These are phyloP conservation scores for Cryptococcus jaspeensis DNA, from an alignment of 1,284 basidiomycete species.

Conservation along the genomic window DNA sequence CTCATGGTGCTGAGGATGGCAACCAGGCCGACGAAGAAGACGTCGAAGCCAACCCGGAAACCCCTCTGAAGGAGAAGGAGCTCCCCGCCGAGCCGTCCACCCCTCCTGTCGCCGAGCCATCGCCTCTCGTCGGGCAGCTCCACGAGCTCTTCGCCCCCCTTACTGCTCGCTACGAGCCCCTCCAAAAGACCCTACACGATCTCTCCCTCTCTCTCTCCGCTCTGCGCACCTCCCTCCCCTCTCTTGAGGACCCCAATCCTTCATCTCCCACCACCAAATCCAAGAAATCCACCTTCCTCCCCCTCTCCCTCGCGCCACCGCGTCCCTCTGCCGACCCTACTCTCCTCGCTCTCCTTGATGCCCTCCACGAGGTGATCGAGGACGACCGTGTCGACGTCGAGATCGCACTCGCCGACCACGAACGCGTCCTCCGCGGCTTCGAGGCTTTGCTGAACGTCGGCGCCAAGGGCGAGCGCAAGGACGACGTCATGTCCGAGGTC, in stretches of 20 bases:
- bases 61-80: not conserved
- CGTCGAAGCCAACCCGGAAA: not conserved
- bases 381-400: slow-evolving; percentile 83
- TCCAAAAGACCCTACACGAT: slow-evolving; percentile 46
- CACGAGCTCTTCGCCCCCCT: slow-evolving; percentile 32
- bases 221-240: slow-evolving; percentile 27
- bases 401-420: slow-evolving; percentile 75
- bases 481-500: slow-evolving; percentile 59
- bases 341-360: slow-evolving; percentile 61
- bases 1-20: not conserved
- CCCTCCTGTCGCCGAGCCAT: slow-evolving; percentile 15
- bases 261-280: slow-evolving; percentile 1
- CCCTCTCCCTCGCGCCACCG: slow-evolving; percentile 23
- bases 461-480: slow-evolving; percentile 48
- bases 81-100: not conserved
- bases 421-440: slow-evolving; percentile 66
- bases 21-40: not conserved
- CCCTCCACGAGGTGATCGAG: slow-evolving; percentile 75
- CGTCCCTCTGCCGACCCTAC: slow-evolving; percentile 37
- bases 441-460: slow-evolving; percentile 65
- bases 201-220: slow-evolving; percentile 39
- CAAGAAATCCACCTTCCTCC: slow-evolving; percentile 14
- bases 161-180: slow-evolving; percentile 27
- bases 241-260: slow-evolving; percentile 10
- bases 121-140: slow-evolving; percentile 24